phyloP scores from a whole-genome alignment of 257 asterid genomes.

The Ehretia macrophylla region DNA sequence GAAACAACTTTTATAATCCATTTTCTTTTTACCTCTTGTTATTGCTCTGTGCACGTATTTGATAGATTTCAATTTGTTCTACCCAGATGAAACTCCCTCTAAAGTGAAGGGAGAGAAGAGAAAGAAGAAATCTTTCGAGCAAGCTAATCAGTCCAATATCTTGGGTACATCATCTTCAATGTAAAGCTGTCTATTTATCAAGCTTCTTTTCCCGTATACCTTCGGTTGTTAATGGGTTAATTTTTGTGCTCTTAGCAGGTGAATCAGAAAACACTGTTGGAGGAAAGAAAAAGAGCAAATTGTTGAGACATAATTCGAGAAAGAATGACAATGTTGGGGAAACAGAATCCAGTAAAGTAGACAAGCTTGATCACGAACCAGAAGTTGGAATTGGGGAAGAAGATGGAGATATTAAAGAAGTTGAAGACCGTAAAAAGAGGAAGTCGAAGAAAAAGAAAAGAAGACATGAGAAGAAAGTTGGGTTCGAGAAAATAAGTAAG shows the following conservation, averaged over 20 bases:
- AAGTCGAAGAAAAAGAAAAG: conserved; percentile 38
- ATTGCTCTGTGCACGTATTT: no score
- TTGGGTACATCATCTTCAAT: conserved; percentile 18
- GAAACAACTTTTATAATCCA: no score
- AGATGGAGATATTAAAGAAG: conserved; percentile 19
- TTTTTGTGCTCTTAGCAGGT: conserved; percentile 26
- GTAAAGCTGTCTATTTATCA: background rate
- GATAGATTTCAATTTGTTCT: no score
- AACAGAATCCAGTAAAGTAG: conserved; percentile 5
- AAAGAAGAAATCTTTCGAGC: conserved; percentile 17
- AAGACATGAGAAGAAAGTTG: conserved; percentile 22
- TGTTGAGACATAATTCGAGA: conserved; percentile 33
- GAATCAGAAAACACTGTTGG: conserved; percentile 16
- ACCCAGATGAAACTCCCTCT: conserved; percentile 13
- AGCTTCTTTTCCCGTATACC: background rate
- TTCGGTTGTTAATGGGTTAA: background rate
- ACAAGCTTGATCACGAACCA: conserved; percentile 8
- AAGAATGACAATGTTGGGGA: conserved; percentile 15
- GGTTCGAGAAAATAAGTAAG: conserved; percentile 12
- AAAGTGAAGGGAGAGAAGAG: conserved; percentile 17
- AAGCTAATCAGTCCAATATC: conserved; percentile 13
- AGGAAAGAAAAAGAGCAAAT: conserved; percentile 29
- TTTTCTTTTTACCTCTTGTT: no score
- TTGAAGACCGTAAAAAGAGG: conserved; percentile 19
- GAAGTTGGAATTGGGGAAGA: conserved; percentile 22